phyloP scores from a whole-genome alignment of 1,139 yeast genomes.

The Debaryomyces coudertii region DNA sequence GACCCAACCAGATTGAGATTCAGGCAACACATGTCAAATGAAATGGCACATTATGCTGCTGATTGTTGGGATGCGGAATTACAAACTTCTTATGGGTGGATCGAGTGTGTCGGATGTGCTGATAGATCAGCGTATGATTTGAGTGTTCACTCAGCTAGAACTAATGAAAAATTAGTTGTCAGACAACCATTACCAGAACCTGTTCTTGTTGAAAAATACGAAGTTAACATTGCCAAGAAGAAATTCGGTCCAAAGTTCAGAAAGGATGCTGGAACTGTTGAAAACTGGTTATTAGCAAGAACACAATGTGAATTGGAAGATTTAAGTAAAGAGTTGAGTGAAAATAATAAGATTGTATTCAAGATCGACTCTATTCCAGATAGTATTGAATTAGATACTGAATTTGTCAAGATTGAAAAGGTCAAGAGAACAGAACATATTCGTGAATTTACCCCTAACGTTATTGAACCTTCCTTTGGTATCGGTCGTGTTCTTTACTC shows the following conservation, averaged over 20 bases:
- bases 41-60: constrained; percentile 99
- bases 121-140: constrained; percentile 98
- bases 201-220: constrained; percentile 75
- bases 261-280: constrained; percentile 93
- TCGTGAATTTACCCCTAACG: constrained; percentile 96
- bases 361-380: constrained; percentile 63
- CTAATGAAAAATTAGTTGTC: constrained; percentile 92
- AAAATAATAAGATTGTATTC: constrained; percentile 66
- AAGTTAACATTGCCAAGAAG: constrained; percentile 87
- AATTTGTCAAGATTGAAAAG: constrained; percentile 75
- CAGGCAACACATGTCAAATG: constrained; percentile 98
- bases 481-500: constrained; percentile 96
- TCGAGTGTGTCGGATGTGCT: constrained; percentile 99
- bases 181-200: constrained; percentile 90
- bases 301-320: constrained; percentile 86
- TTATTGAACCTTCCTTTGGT: constrained; percentile 99
- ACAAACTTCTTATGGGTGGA: constrained; percentile 96
- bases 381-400: constrained; percentile 67
- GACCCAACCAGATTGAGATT: constrained; percentile 83
- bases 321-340: constrained; percentile 67
- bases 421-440: constrained; percentile 83
- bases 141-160: constrained; percentile 91
- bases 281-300: constrained; percentile 73
- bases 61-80: constrained; percentile 99
- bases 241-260: constrained; percentile 97